These are phyloP conservation scores for Nemania sp. DNA, from an alignment of 2,329 filamentous ascomycete species.

Conservation along the genomic window DNA sequence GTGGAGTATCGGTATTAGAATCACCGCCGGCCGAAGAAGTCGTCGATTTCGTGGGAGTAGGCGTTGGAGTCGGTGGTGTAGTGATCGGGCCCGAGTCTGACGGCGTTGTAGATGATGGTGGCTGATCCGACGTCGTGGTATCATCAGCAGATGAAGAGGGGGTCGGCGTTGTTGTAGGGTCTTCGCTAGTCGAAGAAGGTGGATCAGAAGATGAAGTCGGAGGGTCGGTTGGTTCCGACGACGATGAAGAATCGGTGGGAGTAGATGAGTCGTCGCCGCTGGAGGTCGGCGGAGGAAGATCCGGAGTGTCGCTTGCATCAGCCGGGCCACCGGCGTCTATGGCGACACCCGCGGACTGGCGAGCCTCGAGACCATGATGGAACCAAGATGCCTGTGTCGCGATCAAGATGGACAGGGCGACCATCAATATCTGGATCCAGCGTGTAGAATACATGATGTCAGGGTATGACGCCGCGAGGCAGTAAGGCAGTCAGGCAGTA, in stretches of 20 bases:
- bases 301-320: conserved; percentile 17
- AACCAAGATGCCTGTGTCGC: conserved; percentile 50
- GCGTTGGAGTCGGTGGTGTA: conserved; percentile 10
- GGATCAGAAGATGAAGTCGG: conserved; percentile 12
- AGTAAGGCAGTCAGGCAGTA: too few relatives aligned
- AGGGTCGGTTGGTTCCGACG: conserved; percentile 13
- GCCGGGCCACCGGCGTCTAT: conserved; percentile 26
- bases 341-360: conserved; percentile 24
- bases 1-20: conserved; percentile 12
- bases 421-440: conserved; percentile 51
- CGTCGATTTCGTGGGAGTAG: conserved; percentile 5
- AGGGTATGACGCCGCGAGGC: background rate
- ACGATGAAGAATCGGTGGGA: conserved; percentile 12
- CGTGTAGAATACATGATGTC: conserved; percentile 52
- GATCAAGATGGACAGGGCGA: conserved; percentile 52
- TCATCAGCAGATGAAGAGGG: conserved; percentile 1
- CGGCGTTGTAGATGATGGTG: conserved; percentile 4
- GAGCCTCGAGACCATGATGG: conserved; percentile 34
- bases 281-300: conserved; percentile 12
- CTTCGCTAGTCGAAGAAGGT: conserved; percentile 30
- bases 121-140: background rate
- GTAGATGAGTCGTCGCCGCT: conserved; percentile 14
- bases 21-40: background rate
- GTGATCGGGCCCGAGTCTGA: conserved; percentile 7
- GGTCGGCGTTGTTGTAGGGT: conserved; percentile 24